Base-by-base conservation (phyloP, 163 green algal species). In the Chloromonas sp. region DNA sequence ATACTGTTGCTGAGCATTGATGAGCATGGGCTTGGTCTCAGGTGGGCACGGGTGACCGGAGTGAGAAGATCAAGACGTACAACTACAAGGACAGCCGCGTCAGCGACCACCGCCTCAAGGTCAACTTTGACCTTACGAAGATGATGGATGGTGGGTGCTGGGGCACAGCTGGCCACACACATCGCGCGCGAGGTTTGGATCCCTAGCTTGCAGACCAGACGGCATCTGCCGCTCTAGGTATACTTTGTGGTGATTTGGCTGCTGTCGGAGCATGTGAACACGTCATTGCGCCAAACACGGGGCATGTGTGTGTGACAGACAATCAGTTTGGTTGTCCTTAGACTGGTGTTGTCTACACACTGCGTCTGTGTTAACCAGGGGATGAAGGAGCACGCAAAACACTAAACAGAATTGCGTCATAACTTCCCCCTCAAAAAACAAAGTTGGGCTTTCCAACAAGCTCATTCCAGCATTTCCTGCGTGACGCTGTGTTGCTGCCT, bases 1-100 rank as follows among this genome's bases (percentile, higher is more conserved):
- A 36, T 36, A 36, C 36, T 36, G 36, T 36, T 36, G 36, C 36
- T 36, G 36, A 36, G 36, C 36, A 36, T 77, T 77, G 11, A n/a
- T 14, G 13, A n/a, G 70, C 70, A 77, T 77, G 70, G 70, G 66
- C 66, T 5, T 74, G 66, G 81, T 1, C 71, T 14, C 94, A 98
- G 93, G 94, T 99, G 1, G 97, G 97, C 71, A 98, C 94, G 0
- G 97, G 97, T 3, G 92, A 93, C 61, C 91, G 97, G 13, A 96
- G 90, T 2, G 97, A 99, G 92, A 99, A 99, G 92, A 99, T 99
- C 91, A 97, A 98, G 84, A 99, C 97, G 0, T 99, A 99, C 91
- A 99, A 99, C 90, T 99, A 96, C 91, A 99, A 99, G 87, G 97
- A 99, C 88, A 96, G 87, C 70, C 92, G 97, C 58, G 93, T 98